phyloP scores from a whole-genome alignment of 2,329 filamentous ascomycete genomes.

The Trichoderma cornu-damae region DNA sequence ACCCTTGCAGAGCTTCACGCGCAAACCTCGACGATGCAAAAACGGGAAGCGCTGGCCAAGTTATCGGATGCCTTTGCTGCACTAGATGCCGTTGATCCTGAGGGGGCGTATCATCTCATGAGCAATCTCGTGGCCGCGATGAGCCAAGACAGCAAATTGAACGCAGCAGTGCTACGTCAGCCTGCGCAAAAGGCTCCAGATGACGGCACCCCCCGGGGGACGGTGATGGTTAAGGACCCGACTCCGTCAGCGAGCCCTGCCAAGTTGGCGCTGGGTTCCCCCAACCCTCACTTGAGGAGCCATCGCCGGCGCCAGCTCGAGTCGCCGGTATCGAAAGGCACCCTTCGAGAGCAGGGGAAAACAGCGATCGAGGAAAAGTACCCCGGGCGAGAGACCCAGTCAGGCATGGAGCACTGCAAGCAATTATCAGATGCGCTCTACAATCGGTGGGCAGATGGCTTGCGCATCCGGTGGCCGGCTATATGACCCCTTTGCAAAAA shows the following conservation, averaged over 20 bases:
- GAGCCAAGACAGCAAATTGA: conserved; percentile 63
- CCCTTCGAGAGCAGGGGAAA: conserved; percentile 48
- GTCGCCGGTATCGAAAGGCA: conserved; percentile 37
- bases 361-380: conserved; percentile 48
- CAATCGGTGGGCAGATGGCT: conserved; percentile 79
- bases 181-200: conserved; percentile 37
- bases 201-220: conserved; percentile 48
- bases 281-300: conserved; percentile 79
- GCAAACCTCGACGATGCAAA: conserved; percentile 61
- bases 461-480: conserved; percentile 64
- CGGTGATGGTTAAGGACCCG: conserved; percentile 53
- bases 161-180: conserved; percentile 42
- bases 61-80: conserved; percentile 81
- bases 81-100: conserved; percentile 81
- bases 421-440: conserved; percentile 88
- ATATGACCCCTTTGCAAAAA: no score
- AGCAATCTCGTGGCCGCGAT: conserved; percentile 71
- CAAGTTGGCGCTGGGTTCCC: conserved; percentile 72
- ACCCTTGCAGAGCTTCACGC: conserved; percentile 80
- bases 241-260: conserved; percentile 43
- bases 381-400: conserved; percentile 49
- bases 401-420: conserved; percentile 88
- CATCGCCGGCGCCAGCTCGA: conserved; percentile 62
- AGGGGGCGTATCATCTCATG: conserved; percentile 82
- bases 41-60: conserved; percentile 76